Base-by-base conservation (phyloP, 495 filamentous ascomycete species). In the Annulohypoxylon maeteangense region DNA sequence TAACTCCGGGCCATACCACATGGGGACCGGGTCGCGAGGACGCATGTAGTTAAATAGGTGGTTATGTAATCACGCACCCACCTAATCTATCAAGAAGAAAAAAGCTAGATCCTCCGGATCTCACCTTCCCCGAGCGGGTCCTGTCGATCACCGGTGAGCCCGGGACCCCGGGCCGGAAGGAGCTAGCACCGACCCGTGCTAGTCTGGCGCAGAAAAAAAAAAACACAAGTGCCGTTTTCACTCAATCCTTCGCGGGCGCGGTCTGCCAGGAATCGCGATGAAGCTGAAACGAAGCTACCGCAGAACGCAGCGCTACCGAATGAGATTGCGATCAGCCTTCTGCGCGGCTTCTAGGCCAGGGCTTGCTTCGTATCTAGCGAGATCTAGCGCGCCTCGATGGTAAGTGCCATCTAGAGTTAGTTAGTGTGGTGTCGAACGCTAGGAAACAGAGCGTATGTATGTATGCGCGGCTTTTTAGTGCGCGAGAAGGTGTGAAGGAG, bases 81-180 rank as follows among this genome's bases (percentile, higher is more conserved):
- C 32, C 8, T 29, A 29, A 29, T 16, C 8, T 12, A 23, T 14
- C 8, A 12, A 1, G 11, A 11, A 25, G 4, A 48, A 23, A 22
- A 48, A 12, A 14, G 1, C n/a, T 14, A 29, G 3, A 3, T 22
- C 47, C 14, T 3, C 12, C 47, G 47, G 47, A 27, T 51, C 45
- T 48, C 47, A n/a, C 23, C 11, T 27, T n/a, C 23, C 23, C 47
- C 47, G 47, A 51, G 23, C 47, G 47, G 47, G 22, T 51, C 47
- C 23, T 44, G 47, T 51, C 47, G 23, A 51, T 51, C 23, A 51
- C 47, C 47, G 47, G 47, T 51, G 47, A 51, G 11, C 4, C 23
- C 47, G 23, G 47, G 47, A 51, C 23, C 47, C 47, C 47, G 47
- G 47, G 14, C 47, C 47, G 47, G 45, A 48, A 48, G 7, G 45